Evolutionary conservation across 106 monocot species (phyloP), one percentile per base, ranked within the genome.

Genomic region (Apostasia shenzhenica): DNA sequence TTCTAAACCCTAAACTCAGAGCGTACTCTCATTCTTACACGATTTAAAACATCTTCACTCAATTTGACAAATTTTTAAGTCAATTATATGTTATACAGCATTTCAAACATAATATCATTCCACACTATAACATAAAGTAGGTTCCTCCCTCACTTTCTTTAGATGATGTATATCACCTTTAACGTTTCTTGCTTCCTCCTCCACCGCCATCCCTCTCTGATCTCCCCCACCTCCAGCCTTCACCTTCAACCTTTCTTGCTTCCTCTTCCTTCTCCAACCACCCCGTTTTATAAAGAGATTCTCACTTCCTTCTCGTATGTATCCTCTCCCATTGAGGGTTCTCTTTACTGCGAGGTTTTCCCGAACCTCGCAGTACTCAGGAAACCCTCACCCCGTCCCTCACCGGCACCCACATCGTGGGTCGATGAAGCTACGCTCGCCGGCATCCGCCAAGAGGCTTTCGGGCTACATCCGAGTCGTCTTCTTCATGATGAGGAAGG

Each of bases 401-500:
- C 60, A 41, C 50, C 50, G 8, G 7, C 8, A 26, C 39, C 40
- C 40, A 2, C 10, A 60, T 7, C 60, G 3, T 41, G 45, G 3
- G 47, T 67, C 26, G 26, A 83, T 83, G 83, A 73, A 71, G 59
- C 69, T 44, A 2, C 74, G 67, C 51, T 76, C 83, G 9, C 72
- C 67, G 0, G 43, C 39, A 0, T 54, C 77, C 0, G 71, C 70
- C 2, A 85, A 77, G 64, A 79, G 54, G 60, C 67, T 87, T 1
- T 80, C 77, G 80, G 80, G 56, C 67, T 58, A 59, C 67, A 14
- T 87, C 10, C 76, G 75, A 8, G 45, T 87, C 14, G 74, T 77
- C 63, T 75, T 80, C 63, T 71, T 77, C 68, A 80, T 87, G 83
- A 54, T 72, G 40, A 82, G 72, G 63, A 83, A 83, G 43, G 76